Base-by-base conservation (phyloP, 169 alveolate genomes). In the Plasmodium gaboni region DNA sequence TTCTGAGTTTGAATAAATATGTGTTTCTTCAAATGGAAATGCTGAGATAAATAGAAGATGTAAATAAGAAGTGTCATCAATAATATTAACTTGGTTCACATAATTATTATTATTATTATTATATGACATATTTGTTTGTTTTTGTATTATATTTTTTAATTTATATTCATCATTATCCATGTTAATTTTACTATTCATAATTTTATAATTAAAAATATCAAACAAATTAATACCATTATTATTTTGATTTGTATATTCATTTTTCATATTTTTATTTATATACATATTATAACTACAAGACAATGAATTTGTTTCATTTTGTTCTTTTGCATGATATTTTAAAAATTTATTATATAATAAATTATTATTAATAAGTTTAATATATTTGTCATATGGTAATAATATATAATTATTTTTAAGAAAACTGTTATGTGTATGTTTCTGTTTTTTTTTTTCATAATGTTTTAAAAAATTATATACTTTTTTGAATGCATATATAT, bases 141-240 rank as follows among this genome's bases (percentile, higher is more conserved):
- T 6, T 38, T 5, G 9, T 38, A 5, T 38, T 38, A 38, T 6
- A 38, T 38, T 38, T 38, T 38, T 38, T 38, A 9, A 9, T 38
- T 38, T 5, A 13, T 59, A 15, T 15, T 6, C 44, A 59, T 60
- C 5, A 22, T 8, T 71, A 38, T 38, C 10, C 46, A 38, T 38
- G 9, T 5, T 6, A 1, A 38, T 38, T 26, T 51, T 44, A 61
- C n/a, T 76, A 38, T 55, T 38, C 44, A 83, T 53, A 83, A 48
- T 46, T 57, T 83, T 83, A 44, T 83, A 60, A 2, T 38, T 48
- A 42, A 83, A 83, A 17, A 68, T 28, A 19, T 83, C 83, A 48
- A 68, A 51, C 51, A 83, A 63, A 55, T 83, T 69, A 53, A 83
- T 53, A 48, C 61, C 24, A 42, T 28, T 12, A 15, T 22, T 22